phyloP scores from a whole-genome alignment of 345 rosid species.

The Diplotaxis tenuifolia region DNA sequence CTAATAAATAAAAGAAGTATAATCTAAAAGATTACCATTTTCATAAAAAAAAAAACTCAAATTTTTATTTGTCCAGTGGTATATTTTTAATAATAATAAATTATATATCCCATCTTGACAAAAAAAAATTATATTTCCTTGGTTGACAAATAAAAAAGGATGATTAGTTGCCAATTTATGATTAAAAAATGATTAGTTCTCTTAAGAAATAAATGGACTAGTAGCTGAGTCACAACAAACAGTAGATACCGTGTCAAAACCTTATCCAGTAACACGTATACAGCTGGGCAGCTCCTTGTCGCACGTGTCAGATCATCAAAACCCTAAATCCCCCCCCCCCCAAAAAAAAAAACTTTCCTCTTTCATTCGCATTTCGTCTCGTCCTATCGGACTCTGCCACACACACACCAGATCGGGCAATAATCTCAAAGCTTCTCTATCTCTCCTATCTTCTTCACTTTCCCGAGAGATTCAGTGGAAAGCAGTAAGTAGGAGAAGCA shows the following conservation, averaged over 20 bases:
- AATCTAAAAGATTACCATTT: neutral
- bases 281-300: conserved; percentile 61
- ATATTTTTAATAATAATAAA: too few species aligned
- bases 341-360: conserved; percentile 11
- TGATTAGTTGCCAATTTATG: too few species aligned
- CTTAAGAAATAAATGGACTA: neutral
- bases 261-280: conserved; percentile 55
- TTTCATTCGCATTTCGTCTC: conserved; percentile 31
- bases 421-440: conserved; percentile 1
- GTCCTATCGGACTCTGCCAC: conserved; percentile 50
- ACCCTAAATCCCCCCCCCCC: conserved; percentile 64
- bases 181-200: too few species aligned
- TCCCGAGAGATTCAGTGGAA: conserved; percentile 23
- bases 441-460: neutral
- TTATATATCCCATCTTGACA: too few species aligned
- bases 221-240: neutral
- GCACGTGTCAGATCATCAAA: conserved; percentile 65
- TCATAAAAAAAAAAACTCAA: neutral
- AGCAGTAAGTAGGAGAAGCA: conserved; percentile 11
- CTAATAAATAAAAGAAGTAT: too few species aligned
- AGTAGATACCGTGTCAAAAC: conserved; percentile 30
- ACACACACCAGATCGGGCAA: conserved; percentile 37
- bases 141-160: too few species aligned
- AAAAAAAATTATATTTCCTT: neutral
- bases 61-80: neutral